These are phyloP conservation scores for Craspedostauros australis DNA, from an alignment of 108 stramenopile species.

Conservation along the genomic window DNA sequence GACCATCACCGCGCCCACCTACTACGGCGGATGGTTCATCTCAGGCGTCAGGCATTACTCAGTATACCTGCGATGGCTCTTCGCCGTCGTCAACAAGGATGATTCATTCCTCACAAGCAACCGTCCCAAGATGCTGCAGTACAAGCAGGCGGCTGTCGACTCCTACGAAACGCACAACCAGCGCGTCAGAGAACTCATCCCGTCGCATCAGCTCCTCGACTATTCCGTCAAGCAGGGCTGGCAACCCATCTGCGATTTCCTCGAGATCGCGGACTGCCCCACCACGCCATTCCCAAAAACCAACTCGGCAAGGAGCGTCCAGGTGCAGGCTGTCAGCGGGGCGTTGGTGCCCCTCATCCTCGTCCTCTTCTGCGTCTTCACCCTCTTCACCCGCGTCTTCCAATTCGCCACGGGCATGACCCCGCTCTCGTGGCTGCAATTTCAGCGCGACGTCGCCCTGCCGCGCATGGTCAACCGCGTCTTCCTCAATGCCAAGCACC, in stretches of 20 bases:
- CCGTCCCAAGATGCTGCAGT: slow-evolving; percentile 53
- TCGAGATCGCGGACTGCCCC: slow-evolving; percentile 60
- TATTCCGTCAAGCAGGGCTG: slow-evolving; percentile 71
- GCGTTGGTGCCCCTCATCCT: slow-evolving; percentile 38
- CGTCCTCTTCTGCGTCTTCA: slow-evolving; percentile 40
- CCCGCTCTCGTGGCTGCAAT: slow-evolving; percentile 37
- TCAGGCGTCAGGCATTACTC: slow-evolving; percentile 44
- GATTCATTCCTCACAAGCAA: slow-evolving; percentile 37
- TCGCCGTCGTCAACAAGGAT: slow-evolving; percentile 61
- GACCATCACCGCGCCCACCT: slow-evolving; percentile 50
- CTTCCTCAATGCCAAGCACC: too few species aligned
- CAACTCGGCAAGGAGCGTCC: slow-evolving; percentile 54
- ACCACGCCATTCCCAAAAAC: slow-evolving; percentile 65
- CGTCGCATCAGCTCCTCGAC: slow-evolving; percentile 53
- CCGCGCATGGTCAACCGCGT: too few species aligned
- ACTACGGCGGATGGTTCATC: slow-evolving; percentile 36
- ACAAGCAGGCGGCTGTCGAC: slow-evolving; percentile 44
- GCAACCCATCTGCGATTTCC: slow-evolving; percentile 69
- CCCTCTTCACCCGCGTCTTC: slow-evolving; percentile 35
- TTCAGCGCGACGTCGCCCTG: too few species aligned
- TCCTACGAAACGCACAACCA: slow-evolving; percentile 68
- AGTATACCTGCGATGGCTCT: slow-evolving; percentile 71
- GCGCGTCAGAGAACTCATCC: slow-evolving; percentile 46
- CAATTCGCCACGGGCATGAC: slow-evolving; percentile 42
- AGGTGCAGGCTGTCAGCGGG: slow-evolving; percentile 52